Conservation (phyloP, 148 eudicot species). For the Rhododendron vialii region DNA sequence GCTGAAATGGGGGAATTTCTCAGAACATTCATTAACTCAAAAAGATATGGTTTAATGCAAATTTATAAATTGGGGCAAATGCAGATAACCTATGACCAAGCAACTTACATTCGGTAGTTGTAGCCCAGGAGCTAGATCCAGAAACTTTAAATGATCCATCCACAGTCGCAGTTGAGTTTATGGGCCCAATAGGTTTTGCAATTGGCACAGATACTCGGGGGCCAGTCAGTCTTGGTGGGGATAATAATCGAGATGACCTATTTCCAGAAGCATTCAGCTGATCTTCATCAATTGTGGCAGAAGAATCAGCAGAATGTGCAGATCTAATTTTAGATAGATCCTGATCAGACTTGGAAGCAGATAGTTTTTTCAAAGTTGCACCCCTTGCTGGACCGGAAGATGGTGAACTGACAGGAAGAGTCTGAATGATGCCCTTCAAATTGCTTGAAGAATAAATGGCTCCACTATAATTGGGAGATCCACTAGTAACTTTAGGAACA, state of each 20-base stretch:
- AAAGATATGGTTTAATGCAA: neutral
- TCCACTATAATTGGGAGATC: slow-evolving; percentile 38
- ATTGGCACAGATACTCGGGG: slow-evolving; percentile 28
- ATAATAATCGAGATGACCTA: slow-evolving; percentile 39
- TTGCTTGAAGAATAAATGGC: slow-evolving; percentile 38
- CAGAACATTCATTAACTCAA: slow-evolving; percentile 8
- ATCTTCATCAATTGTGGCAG: slow-evolving; percentile 56
- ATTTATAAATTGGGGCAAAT: neutral
- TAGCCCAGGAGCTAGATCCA: slow-evolving; percentile 39
- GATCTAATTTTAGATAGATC: slow-evolving; percentile 76
- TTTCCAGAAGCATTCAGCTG: slow-evolving; percentile 38
- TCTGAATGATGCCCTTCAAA: slow-evolving; percentile 51
- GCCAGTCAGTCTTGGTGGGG: slow-evolving; percentile 35
- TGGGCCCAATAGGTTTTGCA: slow-evolving; percentile 30
- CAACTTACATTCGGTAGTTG: slow-evolving; percentile 57
- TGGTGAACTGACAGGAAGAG: slow-evolving; percentile 47
- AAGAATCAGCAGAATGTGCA: slow-evolving; percentile 54
- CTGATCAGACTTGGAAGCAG: slow-evolving; percentile 91
- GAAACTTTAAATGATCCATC: slow-evolving; percentile 29
- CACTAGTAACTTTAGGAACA: slow-evolving; percentile 25
- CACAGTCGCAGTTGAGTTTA: slow-evolving; percentile 25
- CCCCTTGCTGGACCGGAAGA: slow-evolving; percentile 44
- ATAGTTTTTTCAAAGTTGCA: slow-evolving; percentile 40
- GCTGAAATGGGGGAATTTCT: slow-evolving; percentile 23
- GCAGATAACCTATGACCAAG: slow-evolving; percentile 18